Base-by-base conservation (phyloP, 2,329 filamentous ascomycete species). In the Exophiala xenobiotica region DNA sequence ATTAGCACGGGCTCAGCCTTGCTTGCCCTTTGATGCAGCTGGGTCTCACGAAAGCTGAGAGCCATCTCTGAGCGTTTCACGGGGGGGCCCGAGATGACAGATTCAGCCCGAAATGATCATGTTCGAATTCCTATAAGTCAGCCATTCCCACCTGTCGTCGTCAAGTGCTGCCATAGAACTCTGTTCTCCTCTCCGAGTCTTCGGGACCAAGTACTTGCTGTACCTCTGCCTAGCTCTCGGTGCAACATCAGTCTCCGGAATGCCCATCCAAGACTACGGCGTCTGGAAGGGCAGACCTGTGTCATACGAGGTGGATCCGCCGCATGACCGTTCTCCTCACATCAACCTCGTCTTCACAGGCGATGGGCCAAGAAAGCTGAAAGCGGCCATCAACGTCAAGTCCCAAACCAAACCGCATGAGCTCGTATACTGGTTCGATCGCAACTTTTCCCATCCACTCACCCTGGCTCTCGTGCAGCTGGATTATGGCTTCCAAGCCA, bases 371-470 rank as follows among this genome's bases (percentile, higher is more conserved):
- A 53, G 51, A 22, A 12, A 29, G 3, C 33, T 44, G 18, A 53
- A 62, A 44, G 65, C 65, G 19, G 64, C 64, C 12, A 67, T 68
- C 57, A 68, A 68, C 49, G 65, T 67, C 53, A 65, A 64, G 50
- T 68, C 66, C 3, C 63, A 61, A 24, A 55, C 54, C 51, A 57
- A 56, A 4, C 64, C 66, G 33, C 57, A 53, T 14, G 58, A 61
- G 6, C 64, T 68, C 3, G 65, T 68, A 48, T 68, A 63, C 59
- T 68, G 66, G 66, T 38, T 68, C n/a, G 60, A 63, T 29, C 53
- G 55, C 4, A 55, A 57, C 43, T 67, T 66, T 54, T 44, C 49
- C 4, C 61, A 66, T 51, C 55, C 61, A 18, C 53, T 67, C 45
- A 67, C 64, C 20, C 37, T 58, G 4, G 27, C 48, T 16, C 58